phyloP scores from a whole-genome alignment of 1,284 basidiomycete genomes.

The Pseudozyma sp. region DNA sequence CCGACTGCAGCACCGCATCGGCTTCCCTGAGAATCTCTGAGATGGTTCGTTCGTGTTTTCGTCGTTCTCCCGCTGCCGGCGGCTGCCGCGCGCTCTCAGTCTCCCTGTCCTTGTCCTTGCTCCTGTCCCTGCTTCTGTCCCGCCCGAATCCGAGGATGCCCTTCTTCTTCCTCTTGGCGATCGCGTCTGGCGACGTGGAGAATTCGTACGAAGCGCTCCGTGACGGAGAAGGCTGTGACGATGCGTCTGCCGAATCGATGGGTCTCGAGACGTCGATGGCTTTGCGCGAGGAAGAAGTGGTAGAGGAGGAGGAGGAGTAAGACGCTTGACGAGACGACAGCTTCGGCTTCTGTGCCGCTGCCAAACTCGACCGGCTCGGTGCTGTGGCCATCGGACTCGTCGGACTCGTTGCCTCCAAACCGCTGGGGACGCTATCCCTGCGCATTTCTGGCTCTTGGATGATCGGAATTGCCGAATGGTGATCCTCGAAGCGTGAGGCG shows the following conservation, averaged over 20 bases:
- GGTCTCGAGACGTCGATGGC: conserved; percentile 46
- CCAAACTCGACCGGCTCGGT: background rate
- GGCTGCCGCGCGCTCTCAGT: no score
- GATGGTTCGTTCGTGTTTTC: conserved; percentile 48
- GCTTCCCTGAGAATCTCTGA: conserved; percentile 52
- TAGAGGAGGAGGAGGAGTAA: background rate
- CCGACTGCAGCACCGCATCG: conserved; percentile 45
- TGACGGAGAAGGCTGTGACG: conserved; percentile 1
- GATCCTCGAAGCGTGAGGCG: conserved; percentile 28
- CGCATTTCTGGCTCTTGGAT: background rate
- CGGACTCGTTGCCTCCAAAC: conserved; percentile 2
- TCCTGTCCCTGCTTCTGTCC: conserved; percentile 30
- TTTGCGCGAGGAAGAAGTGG: conserved; percentile 20
- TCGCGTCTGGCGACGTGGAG: conserved; percentile 22
- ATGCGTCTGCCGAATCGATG: conserved; percentile 15
- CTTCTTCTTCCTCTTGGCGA: conserved; percentile 34
- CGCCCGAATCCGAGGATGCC: conserved; percentile 31
- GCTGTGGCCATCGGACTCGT: background rate
- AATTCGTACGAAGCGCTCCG: conserved; percentile 3
- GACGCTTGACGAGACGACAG: conserved; percentile 17
- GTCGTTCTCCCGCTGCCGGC: background rate
- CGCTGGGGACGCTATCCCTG: background rate
- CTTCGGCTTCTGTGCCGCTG: background rate
- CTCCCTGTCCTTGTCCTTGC: conserved; percentile 9
- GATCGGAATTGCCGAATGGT: conserved; percentile 6